A percentile compares a stretch with the other conserved stretches of the same genome.
phyloP scores from a whole-genome alignment of 177 flowering plant species.

The Vitis hybrid region DNA sequence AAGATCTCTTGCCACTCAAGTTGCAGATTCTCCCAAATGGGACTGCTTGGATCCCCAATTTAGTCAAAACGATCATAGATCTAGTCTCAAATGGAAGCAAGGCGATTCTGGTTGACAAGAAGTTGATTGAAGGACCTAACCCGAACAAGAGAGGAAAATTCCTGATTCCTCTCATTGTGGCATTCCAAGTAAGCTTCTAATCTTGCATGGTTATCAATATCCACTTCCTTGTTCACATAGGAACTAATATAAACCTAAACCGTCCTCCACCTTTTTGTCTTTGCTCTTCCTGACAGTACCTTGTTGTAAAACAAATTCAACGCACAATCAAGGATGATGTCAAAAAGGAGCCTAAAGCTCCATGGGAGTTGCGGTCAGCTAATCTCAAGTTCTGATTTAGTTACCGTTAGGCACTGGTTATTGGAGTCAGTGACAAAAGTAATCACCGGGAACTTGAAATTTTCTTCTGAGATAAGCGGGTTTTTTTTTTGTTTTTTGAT shows the following conservation, averaged over 20 bases:
- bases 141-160: slow-evolving; percentile 71
- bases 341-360: slow-evolving; percentile 38
- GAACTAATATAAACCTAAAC: neutral
- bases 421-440: too few relatives aligned
- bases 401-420: too few relatives aligned
- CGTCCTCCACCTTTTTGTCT: neutral
- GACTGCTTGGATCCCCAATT: slow-evolving; percentile 75
- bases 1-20: neutral
- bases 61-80: slow-evolving; percentile 61
- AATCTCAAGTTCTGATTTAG: slow-evolving; percentile 10
- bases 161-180: slow-evolving; percentile 69
- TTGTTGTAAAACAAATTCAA: slow-evolving; percentile 53
- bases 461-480: too few relatives aligned
- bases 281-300: slow-evolving; percentile 43
- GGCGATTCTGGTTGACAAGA: slow-evolving; percentile 69
- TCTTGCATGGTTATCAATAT: too few relatives aligned
- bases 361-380: slow-evolving; percentile 55
- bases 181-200: slow-evolving; percentile 55
- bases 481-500: too few relatives aligned
- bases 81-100: slow-evolving; percentile 67
- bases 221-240: neutral
- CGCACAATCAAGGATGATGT: slow-evolving; percentile 54
- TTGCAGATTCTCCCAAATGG: slow-evolving; percentile 87
- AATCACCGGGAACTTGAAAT: too few relatives aligned
- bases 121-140: slow-evolving; percentile 86